Evolutionary conservation across 306 rosid genomes (phyloP), one percentile per base, ranked within the genome.

Genomic region (Ormosia emarginata): DNA sequence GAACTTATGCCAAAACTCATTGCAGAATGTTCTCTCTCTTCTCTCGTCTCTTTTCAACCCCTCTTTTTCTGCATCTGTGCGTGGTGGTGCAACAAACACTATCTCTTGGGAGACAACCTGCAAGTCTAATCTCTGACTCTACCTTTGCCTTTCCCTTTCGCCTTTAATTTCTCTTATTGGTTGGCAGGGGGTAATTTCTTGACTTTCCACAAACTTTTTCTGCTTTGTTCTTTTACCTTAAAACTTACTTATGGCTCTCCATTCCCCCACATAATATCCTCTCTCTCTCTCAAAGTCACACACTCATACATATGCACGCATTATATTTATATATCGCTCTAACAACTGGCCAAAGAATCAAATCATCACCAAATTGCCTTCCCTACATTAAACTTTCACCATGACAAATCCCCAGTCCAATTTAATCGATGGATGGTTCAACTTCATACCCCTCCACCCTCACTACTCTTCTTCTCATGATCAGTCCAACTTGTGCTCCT

Each of bases 341-440:
- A 14, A 15, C 13, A 37, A 37, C 52, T 46, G 1, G 7, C 81
- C 77, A 82, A 77, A 40, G 62, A 61, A 78, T 74, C 82, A 61
- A 69, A 62, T 58, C 68, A 79, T 59, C 72, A 55, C 17, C 72
- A 59, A 30, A 71, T 33, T 49, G 53, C 32, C 12, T 39, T 47
- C 34, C 55, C 30, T 24, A 24, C 9, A 33, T 39, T 44, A 65
- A 73, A 74, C 52, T 61, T 73, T 44, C 64, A 79, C 83, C 49
- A 92, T 92, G 97, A 75, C 92, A 68, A 91, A 92, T 83, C 97
- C 94, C 81, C 79, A 84, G 8, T 80, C 90, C 52, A 86, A 85
- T 65, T 39, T 83, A 66, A 86, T 86, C 79, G 79, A 76, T 76
- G 85, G 74, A 59, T 85, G 88, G 89, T 83, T 83, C 85, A 90